phyloP scores from a whole-genome alignment of 2,329 filamentous ascomycete genomes.

The Aspergillus novoparasiticus region DNA sequence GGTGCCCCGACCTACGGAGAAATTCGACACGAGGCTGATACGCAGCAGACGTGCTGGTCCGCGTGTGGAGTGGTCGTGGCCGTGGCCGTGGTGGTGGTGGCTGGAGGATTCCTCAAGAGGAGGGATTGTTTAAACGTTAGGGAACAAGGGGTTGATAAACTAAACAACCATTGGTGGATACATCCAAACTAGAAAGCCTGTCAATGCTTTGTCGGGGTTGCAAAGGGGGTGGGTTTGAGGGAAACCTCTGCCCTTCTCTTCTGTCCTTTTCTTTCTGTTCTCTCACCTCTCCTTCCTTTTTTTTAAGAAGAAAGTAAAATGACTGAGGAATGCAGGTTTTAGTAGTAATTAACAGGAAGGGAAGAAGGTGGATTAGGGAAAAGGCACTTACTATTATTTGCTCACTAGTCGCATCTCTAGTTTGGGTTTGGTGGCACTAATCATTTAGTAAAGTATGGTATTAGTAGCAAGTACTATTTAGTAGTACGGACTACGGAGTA shows the following conservation, averaged over 20 bases:
- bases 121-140: slow-evolving; percentile 22
- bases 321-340: background rate
- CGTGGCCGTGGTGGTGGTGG: slow-evolving; percentile 18
- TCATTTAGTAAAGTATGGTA: background rate
- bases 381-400: background rate
- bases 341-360: background rate
- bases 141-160: background rate
- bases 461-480: background rate
- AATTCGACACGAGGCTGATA: slow-evolving; percentile 13
- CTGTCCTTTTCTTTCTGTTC: background rate
- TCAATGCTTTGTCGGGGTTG: background rate
- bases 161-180: background rate
- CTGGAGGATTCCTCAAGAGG: slow-evolving; percentile 29
- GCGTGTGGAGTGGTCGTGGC: slow-evolving; percentile 3
- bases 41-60: slow-evolving; percentile 1
- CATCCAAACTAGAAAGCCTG: background rate
- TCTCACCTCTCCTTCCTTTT: too few relatives aligned
- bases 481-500: background rate
- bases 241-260: background rate
- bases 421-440: background rate
- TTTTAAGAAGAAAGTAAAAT: background rate
- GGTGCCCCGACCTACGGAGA: slow-evolving; percentile 4
- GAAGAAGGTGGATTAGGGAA: background rate
- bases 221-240: background rate
- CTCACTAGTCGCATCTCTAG: background rate